phyloP scores from a whole-genome alignment of 345 rosid genomes.

The Bretschneidera sinensis region DNA sequence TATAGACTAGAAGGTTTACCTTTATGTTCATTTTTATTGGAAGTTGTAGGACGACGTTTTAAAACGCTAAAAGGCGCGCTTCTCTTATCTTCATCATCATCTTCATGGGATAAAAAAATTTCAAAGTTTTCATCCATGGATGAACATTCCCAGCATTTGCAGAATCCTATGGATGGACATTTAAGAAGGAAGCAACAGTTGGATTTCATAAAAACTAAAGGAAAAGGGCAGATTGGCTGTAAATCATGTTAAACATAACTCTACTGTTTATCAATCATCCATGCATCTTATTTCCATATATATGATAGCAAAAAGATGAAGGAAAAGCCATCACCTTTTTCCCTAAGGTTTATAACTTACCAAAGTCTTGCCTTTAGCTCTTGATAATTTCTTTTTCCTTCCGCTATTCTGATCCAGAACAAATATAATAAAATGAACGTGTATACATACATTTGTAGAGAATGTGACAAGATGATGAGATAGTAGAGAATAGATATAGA shows the following conservation, averaged over 20 bases:
- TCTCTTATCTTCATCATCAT: slow-evolving; percentile 7
- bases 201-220: too few relatives aligned
- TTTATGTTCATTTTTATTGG: slow-evolving; percentile 12
- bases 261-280: background rate
- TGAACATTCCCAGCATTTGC: slow-evolving; percentile 14
- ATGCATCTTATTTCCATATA: background rate
- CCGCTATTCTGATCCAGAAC: too few relatives aligned
- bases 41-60: slow-evolving; percentile 3
- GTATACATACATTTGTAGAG: too few relatives aligned
- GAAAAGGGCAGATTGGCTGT: too few relatives aligned
- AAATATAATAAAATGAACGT: too few relatives aligned
- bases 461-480: too few relatives aligned
- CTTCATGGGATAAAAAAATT: slow-evolving; percentile 12
- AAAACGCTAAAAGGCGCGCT: slow-evolving; percentile 11
- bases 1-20: slow-evolving; percentile 20
- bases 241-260: background rate
- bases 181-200: too few relatives aligned
- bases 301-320: background rate
- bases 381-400: slow-evolving; percentile 2
- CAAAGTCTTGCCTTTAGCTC: slow-evolving; percentile 11
- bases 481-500: too few relatives aligned
- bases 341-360: slow-evolving; percentile 16
- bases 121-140: slow-evolving; percentile 16
- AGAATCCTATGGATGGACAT: slow-evolving; percentile 15
- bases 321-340: too few relatives aligned